A percentile compares a stretch with the other conserved stretches of the same genome.
These are phyloP conservation scores for Wickerhamiella parazyma DNA, from an alignment of 805 yeast genomes.

Conservation along the genomic window DNA sequence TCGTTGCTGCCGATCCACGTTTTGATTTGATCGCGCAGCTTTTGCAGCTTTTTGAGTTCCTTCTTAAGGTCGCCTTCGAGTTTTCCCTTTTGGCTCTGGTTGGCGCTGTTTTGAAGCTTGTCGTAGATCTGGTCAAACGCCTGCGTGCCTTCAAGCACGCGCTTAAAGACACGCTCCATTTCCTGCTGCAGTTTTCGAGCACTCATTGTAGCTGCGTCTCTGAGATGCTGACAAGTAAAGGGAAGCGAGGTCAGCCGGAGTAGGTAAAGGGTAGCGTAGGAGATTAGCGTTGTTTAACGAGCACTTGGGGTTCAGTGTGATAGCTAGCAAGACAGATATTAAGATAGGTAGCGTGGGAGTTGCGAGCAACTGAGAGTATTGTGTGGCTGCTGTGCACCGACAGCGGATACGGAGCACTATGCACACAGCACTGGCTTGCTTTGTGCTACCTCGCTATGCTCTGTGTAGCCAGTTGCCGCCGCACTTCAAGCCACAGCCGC, in stretches of 20 bases:
- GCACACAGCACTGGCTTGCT: no score
- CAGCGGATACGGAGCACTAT: no score
- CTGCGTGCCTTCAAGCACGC: conserved; percentile 81
- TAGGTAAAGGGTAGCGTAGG: neutral
- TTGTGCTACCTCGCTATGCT: no score
- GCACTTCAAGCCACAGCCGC: no score
- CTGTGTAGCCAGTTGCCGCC: no score
- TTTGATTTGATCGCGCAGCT: conserved; percentile 88
- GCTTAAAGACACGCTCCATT: conserved; percentile 83
- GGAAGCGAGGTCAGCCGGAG: neutral
- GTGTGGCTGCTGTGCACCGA: no score
- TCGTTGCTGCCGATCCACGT: conserved; percentile 88
- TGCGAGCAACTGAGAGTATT: no score
- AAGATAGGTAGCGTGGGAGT: no score
- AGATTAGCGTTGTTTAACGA: no score
- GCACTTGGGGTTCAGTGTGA: no score
- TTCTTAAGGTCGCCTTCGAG: conserved; percentile 79
- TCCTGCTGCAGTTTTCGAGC: conserved; percentile 34
- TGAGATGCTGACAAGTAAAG: neutral
- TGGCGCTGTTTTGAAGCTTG: conserved; percentile 67
- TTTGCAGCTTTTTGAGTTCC: conserved; percentile 87
- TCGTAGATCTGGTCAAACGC: conserved; percentile 78
- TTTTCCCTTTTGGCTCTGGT: conserved; percentile 82
- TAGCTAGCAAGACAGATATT: no score
- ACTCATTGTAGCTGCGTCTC: conserved; percentile 16